Conservation (phyloP, 768 basidiomycete genomes). For the Amylocystis lapponica region DNA sequence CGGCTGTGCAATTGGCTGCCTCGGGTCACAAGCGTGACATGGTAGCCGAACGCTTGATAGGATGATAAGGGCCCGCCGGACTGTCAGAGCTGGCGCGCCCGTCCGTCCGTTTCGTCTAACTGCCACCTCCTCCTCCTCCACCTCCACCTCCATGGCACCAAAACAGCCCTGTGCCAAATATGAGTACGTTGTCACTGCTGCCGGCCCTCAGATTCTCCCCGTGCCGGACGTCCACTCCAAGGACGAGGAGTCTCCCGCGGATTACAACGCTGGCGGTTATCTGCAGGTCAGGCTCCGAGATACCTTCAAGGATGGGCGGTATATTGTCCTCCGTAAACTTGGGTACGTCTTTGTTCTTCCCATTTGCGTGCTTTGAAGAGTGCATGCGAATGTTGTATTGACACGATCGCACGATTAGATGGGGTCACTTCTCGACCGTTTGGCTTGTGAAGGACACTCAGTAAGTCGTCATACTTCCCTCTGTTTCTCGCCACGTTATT, state of each 20-base stretch:
- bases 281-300: slow-evolving; percentile 60
- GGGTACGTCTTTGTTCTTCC: slow-evolving; percentile 45
- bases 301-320: slow-evolving; percentile 78
- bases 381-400: slow-evolving; percentile 8
- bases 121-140: slow-evolving; percentile 6
- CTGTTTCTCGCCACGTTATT: background rate
- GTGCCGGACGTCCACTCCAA: slow-evolving; percentile 60
- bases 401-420: slow-evolving; percentile 37
- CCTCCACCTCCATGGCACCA: slow-evolving; percentile 46
- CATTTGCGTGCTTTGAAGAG: no score
- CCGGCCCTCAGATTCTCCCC: slow-evolving; percentile 65
- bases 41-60: no score
- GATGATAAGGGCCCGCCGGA: no score
- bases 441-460: slow-evolving; percentile 80
- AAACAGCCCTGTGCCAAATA: slow-evolving; percentile 65
- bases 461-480: slow-evolving; percentile 38
- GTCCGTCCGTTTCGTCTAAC: background rate
- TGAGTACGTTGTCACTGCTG: slow-evolving; percentile 66
- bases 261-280: slow-evolving; percentile 80
- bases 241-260: slow-evolving; percentile 80
- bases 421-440: slow-evolving; percentile 95
- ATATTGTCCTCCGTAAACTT: slow-evolving; percentile 83
- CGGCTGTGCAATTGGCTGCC: no score
- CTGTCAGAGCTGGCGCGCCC: no score
- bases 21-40: no score